Evolutionary conservation across 176 grass and related monocot genomes (phyloP).

Genomic region (Saccharum spontaneum): DNA sequence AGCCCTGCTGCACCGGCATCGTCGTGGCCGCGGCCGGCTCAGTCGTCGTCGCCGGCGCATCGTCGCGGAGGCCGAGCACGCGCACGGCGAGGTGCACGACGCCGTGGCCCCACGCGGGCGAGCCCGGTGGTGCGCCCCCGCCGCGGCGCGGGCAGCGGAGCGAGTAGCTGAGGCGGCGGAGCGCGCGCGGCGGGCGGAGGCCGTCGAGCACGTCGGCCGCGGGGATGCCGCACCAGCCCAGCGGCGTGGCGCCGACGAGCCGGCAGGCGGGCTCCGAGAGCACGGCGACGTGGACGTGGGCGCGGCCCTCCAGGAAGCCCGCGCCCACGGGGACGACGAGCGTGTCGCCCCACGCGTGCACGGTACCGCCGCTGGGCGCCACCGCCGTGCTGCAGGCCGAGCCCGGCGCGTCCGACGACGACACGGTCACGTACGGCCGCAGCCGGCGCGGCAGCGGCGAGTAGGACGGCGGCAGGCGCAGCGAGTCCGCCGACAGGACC

Average conservation of each 20-base stretch:
- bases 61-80: constrained; percentile 47
- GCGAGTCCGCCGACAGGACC: constrained; percentile 71
- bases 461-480: constrained; percentile 50
- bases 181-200: constrained; percentile 53
- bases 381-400: constrained; percentile 42
- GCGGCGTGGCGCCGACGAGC: constrained; percentile 44
- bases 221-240: constrained; percentile 74
- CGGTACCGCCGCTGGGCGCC: neutral
- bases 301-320: constrained; percentile 55
- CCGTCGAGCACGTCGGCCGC: constrained; percentile 72
- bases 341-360: constrained; percentile 63
- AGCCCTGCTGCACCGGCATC: constrained; percentile 37
- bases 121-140: neutral
- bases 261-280: constrained; percentile 44
- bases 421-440: constrained; percentile 70
- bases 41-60: neutral
- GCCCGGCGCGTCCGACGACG: neutral
- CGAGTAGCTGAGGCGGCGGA: constrained; percentile 84
- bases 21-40: neutral
- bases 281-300: constrained; percentile 46
- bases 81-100: constrained; percentile 81
- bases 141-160: constrained; percentile 48
- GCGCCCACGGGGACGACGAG: constrained; percentile 52
- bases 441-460: constrained; percentile 54
- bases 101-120: constrained; percentile 15